These are phyloP conservation scores for Pseudopyricularia javanii DNA, from an alignment of 2,329 filamentous ascomycete species.

Conservation along the genomic window DNA sequence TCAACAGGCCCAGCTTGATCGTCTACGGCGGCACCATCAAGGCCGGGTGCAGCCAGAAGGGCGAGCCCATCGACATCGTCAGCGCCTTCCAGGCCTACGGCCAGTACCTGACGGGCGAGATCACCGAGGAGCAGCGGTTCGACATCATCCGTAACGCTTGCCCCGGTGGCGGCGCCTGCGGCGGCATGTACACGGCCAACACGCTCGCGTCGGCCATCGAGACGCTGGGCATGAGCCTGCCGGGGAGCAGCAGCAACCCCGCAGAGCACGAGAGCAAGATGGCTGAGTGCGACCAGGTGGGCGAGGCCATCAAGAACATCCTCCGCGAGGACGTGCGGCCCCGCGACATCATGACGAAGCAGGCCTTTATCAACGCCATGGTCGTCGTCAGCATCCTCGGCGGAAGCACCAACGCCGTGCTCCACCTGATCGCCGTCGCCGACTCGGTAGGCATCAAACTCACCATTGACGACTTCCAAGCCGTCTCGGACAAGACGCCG, in stretches of 20 bases:
- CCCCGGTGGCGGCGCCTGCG: constrained; percentile 61
- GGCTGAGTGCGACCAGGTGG: constrained; percentile 60
- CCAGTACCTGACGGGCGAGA: constrained; percentile 64
- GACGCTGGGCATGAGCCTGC: constrained; percentile 77
- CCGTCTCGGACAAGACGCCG: constrained; percentile 65
- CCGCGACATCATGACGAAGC: constrained; percentile 64
- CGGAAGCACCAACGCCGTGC: constrained; percentile 75
- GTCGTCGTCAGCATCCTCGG: constrained; percentile 70
- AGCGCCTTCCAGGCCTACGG: constrained; percentile 83
- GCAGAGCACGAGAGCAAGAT: constrained; percentile 62
- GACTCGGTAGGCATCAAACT: constrained; percentile 72
- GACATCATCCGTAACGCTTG: constrained; percentile 84
- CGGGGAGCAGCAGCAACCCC: constrained; percentile 68
- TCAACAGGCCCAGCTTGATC: constrained; percentile 93
- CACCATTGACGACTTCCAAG: constrained; percentile 77
- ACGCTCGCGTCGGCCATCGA: constrained; percentile 89
- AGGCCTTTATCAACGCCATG: constrained; percentile 81
- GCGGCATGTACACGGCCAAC: constrained; percentile 84
- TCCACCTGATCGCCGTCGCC: constrained; percentile 75
- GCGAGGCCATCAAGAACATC: constrained; percentile 61
- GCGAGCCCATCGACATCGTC: constrained; percentile 73
- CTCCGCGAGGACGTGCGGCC: constrained; percentile 68
- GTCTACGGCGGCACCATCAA: constrained; percentile 92
- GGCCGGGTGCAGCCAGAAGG: constrained; percentile 68
- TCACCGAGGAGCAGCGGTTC: constrained; percentile 78